These are phyloP conservation scores for Candida sojae DNA, from an alignment of 1,139 yeast genomes.

Conservation along the genomic window DNA sequence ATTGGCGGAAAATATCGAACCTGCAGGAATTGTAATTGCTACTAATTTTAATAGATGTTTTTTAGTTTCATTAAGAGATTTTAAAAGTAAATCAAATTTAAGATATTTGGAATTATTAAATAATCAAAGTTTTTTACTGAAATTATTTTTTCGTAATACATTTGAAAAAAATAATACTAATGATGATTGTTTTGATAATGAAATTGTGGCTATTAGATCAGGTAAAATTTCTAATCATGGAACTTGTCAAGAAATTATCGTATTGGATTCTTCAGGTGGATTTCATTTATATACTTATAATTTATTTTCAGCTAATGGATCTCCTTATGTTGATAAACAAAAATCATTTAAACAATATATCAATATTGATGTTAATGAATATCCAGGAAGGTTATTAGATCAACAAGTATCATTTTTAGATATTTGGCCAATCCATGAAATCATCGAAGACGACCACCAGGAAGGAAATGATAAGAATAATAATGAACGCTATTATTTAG, in stretches of 20 bases:
- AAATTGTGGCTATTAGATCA: conserved; percentile 60
- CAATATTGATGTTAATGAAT: conserved; percentile 41
- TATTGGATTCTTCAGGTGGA: conserved; percentile 49
- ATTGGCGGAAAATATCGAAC: conserved; percentile 63
- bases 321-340: conserved; percentile 28
- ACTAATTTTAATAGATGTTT: conserved; percentile 73
- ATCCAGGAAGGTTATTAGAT: conserved; percentile 32
- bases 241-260: conserved; percentile 37
- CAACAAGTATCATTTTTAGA: conserved; percentile 52
- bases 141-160: conserved; percentile 14
- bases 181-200: conserved; percentile 27
- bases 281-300: conserved; percentile 36
- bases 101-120: conserved; percentile 35
- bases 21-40: conserved; percentile 71
- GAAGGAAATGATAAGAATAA: not conserved
- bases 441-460: conserved; percentile 10
- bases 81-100: conserved; percentile 62
- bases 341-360: conserved; percentile 30
- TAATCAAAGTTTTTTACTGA: conserved; percentile 27
- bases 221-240: conserved; percentile 60
- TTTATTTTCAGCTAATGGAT: conserved; percentile 31
- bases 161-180: too few relatives aligned
- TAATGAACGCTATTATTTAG: conserved; percentile 31
- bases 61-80: conserved; percentile 65
- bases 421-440: conserved; percentile 42